phyloP scores from a whole-genome alignment of 106 monocot genomes.

The Triglochin maritima region DNA sequence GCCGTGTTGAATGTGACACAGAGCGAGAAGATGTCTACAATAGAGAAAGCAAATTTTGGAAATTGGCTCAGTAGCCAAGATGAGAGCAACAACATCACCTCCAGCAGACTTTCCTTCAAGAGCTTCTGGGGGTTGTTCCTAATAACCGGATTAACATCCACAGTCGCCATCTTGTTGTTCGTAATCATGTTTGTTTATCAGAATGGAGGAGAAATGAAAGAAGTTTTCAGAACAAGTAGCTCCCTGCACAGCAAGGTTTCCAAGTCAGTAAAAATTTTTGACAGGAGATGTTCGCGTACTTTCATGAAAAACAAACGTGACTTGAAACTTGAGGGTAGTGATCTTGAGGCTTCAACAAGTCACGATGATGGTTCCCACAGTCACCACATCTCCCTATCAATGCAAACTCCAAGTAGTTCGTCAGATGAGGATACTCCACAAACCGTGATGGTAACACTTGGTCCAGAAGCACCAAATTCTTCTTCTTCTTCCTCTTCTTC shows the following conservation, averaged over 20 bases:
- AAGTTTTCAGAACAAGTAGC: not conserved
- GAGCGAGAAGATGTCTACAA: not conserved
- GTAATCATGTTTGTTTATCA: slow-evolving; percentile 2
- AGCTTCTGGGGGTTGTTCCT: slow-evolving; percentile 27
- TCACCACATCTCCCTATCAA: not conserved
- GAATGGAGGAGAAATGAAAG: slow-evolving; percentile 2
- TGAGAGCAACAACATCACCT: not conserved
- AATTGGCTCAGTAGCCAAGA: not conserved
- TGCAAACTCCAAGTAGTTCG: not conserved
- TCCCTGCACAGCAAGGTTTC: not conserved
- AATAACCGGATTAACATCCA: slow-evolving; percentile 13
- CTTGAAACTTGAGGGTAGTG: not conserved
- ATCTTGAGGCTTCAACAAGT: not conserved
- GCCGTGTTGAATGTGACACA: slow-evolving; percentile 15
- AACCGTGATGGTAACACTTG: not conserved
- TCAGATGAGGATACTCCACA: not conserved
- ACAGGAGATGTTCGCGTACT: slow-evolving; percentile 8
- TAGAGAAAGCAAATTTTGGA: not conserved
- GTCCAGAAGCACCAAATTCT: not conserved
- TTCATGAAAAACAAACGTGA: not conserved
- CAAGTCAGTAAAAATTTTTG: not conserved
- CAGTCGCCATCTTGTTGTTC: slow-evolving; percentile 4
- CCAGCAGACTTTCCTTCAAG: slow-evolving; percentile 12
- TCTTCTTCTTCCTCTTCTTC: too few relatives aligned
- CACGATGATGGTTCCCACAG: not conserved